A percentile compares a stretch with the other conserved stretches of the same genome.
phyloP scores from a whole-genome alignment of 2,329 filamentous ascomycete genomes.

The Bisporella sp. region DNA sequence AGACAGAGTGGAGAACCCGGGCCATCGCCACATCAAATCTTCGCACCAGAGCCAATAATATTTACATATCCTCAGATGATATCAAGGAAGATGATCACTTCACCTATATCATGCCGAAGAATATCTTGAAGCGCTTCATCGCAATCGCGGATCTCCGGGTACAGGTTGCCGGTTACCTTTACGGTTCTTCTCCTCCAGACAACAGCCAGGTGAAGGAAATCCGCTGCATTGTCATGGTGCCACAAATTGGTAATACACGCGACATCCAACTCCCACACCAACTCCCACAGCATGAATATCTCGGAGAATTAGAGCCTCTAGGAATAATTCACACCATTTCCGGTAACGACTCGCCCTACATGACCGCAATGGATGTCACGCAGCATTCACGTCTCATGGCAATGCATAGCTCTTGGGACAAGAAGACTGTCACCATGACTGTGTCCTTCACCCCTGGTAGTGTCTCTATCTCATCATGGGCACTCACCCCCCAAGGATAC shows the following conservation, averaged over 20 bases:
- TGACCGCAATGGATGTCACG: constrained; percentile 92
- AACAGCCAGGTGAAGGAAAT: constrained; percentile 97
- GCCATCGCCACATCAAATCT: constrained; percentile 96
- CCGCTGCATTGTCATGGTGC: constrained; percentile 93
- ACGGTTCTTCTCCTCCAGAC: constrained; percentile 85
- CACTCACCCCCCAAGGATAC: constrained; percentile 83
- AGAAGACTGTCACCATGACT: constrained; percentile 87
- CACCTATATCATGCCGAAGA: constrained; percentile 99
- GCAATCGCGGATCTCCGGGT: constrained; percentile 93
- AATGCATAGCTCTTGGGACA: constrained; percentile 71
- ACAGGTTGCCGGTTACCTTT: constrained; percentile 92
- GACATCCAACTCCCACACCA: constrained; percentile 87
- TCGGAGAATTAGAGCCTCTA: constrained; percentile 79
- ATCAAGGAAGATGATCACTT: constrained; percentile 79
- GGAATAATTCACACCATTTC: constrained; percentile 94
- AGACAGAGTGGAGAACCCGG: constrained; percentile 96
- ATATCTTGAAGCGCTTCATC: constrained; percentile 96
- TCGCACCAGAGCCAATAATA: constrained; percentile 90
- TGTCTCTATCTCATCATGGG: constrained; percentile 90
- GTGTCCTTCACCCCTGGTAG: constrained; percentile 96
- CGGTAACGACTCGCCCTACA: constrained; percentile 91
- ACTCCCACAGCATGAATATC: constrained; percentile 85
- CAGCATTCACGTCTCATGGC: constrained; percentile 89
- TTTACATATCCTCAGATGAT: constrained; percentile 96
- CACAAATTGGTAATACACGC: constrained; percentile 88